Percentiles rank a stretch among this genome's conserved stretches.
Evolutionary conservation across 306 rosid genomes (phyloP).

Genomic region (Sicyos edulis): DNA sequence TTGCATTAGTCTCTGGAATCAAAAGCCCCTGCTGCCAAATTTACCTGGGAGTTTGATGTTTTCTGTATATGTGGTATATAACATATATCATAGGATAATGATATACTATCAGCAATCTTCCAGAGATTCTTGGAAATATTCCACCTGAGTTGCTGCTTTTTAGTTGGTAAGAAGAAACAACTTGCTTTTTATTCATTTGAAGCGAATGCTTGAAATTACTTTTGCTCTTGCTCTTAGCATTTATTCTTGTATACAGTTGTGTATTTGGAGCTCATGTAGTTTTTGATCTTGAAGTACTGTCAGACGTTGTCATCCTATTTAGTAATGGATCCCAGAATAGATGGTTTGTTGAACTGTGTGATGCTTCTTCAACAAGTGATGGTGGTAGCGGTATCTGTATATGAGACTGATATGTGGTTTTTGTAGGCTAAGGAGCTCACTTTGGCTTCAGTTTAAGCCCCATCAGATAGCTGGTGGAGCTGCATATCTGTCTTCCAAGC

Average conservation of each 20-base stretch:
- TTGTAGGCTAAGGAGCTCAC: constrained; percentile 92
- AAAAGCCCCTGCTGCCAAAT: constrained; percentile 62
- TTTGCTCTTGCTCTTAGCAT: constrained; percentile 34
- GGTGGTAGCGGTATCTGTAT: constrained; percentile 17
- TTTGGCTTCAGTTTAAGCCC: constrained; percentile 97
- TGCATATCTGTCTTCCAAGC: constrained; percentile 77
- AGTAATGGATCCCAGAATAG: constrained; percentile 33
- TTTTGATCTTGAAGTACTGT: constrained; percentile 48
- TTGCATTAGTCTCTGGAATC: constrained; percentile 59
- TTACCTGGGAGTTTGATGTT: constrained; percentile 69
- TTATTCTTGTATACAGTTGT: constrained; percentile 26
- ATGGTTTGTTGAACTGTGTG: constrained; percentile 64
- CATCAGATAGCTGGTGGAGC: constrained; percentile 99
- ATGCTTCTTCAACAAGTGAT: constrained; percentile 28
- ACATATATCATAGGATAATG: constrained; percentile 60
- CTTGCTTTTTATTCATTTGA: constrained; percentile 44
- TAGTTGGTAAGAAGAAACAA: constrained; percentile 84
- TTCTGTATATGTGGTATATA: constrained; percentile 55
- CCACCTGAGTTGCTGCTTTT: constrained; percentile 98
- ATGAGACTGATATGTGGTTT: constrained; percentile 19
- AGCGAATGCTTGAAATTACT: constrained; percentile 29
- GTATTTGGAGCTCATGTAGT: constrained; percentile 40
- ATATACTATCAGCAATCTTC: constrained; percentile 76
- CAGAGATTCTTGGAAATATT: constrained; percentile 89
- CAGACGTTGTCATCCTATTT: constrained; percentile 39